phyloP scores from a whole-genome alignment of 495 filamentous ascomycete genomes.

The Chaetomium tenue region DNA sequence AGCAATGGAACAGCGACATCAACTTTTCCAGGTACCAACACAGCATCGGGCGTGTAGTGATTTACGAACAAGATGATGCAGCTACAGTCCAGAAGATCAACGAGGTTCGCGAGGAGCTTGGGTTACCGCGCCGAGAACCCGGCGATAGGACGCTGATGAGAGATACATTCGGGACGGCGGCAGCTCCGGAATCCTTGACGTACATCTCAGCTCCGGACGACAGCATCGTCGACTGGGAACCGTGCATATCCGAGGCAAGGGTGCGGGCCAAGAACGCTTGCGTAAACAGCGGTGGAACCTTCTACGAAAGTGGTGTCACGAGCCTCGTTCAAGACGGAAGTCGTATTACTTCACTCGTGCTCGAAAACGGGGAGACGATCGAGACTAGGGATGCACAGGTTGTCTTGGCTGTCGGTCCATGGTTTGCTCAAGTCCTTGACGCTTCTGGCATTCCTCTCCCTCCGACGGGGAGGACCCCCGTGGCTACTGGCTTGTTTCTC shows the following conservation, averaged over 20 bases:
- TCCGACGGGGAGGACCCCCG: background rate
- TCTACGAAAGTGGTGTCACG: constrained; percentile 5
- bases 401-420: constrained; percentile 5
- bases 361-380: constrained; percentile 1
- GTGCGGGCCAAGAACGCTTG: constrained; percentile 2
- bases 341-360: background rate
- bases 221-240: constrained; percentile 1
- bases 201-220: background rate
- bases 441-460: constrained; percentile 2
- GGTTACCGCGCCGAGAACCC: background rate
- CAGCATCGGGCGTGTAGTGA: constrained; percentile 2
- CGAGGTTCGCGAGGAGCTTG: background rate
- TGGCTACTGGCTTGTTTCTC: constrained; percentile 10
- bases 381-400: background rate
- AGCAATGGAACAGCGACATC: background rate
- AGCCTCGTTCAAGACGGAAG: background rate
- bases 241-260: background rate
- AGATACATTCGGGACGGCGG: background rate
- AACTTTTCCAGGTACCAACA: background rate
- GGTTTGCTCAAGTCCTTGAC: background rate
- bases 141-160: background rate
- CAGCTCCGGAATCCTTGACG: background rate
- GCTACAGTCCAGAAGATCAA: constrained; percentile 1
- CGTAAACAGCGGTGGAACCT: background rate
- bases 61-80: constrained; percentile 1